Conservation (phyloP, 208 protist species). For the Trypanosoma melophagium region DNA sequence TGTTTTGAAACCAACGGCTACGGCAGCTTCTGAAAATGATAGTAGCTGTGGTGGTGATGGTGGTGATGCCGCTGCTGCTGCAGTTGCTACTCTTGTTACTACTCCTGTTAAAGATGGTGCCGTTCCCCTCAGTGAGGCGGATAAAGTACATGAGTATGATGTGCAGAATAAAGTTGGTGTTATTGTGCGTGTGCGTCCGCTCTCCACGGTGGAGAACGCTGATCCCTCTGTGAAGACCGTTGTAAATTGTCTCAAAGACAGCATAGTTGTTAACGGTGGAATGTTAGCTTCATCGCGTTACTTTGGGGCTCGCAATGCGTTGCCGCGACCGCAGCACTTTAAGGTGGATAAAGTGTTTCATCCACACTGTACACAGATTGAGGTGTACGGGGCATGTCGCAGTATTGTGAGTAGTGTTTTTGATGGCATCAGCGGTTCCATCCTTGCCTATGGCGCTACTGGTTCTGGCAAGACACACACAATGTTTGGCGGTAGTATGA, state of each 20-base stretch:
- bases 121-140: neutral
- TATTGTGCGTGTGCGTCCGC: slow-evolving; percentile 68
- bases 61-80: too few relatives aligned
- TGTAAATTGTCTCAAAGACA: slow-evolving; percentile 67
- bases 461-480: slow-evolving; percentile 90
- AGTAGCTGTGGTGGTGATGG: too few relatives aligned
- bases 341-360: slow-evolving; percentile 69
- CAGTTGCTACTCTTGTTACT: slow-evolving; percentile 8
- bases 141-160: neutral
- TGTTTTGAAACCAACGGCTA: too few relatives aligned
- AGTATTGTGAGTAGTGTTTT: slow-evolving; percentile 65
- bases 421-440: slow-evolving; percentile 81
- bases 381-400: slow-evolving; percentile 73
- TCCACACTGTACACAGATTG: slow-evolving; percentile 62
- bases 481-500: slow-evolving; percentile 84
- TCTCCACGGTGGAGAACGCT: slow-evolving; percentile 64
- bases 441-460: slow-evolving; percentile 89
- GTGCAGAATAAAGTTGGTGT: slow-evolving; percentile 43
- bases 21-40: too few relatives aligned
- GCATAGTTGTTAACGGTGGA: slow-evolving; percentile 49
- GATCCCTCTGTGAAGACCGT: slow-evolving; percentile 57
- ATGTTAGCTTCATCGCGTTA: slow-evolving; percentile 12
- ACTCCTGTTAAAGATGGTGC: neutral
- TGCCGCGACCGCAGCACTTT: slow-evolving; percentile 58
- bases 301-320: slow-evolving; percentile 22